These are phyloP conservation scores for Dioscorea zingiberensis DNA, from an alignment of 106 monocot species.

Conservation along the genomic window DNA sequence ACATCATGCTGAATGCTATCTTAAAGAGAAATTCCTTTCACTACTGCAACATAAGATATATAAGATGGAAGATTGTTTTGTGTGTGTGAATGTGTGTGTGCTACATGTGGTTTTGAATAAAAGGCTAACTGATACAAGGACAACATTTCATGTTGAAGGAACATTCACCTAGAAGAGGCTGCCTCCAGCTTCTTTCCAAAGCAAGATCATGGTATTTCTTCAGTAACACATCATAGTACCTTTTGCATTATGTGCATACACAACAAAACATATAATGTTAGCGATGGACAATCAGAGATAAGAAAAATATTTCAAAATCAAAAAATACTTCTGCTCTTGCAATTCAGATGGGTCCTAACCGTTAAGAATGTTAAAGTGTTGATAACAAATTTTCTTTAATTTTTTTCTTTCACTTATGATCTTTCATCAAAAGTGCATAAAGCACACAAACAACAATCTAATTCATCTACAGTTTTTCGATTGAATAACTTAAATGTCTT, in stretches of 20 bases:
- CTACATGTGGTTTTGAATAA: too few species aligned
- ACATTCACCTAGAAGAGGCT: constrained; percentile 51
- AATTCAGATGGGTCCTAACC: too few species aligned
- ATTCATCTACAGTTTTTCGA: not conserved
- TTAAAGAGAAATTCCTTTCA: not conserved
- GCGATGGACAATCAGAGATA: not conserved
- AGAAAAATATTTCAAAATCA: not conserved
- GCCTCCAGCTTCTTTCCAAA: constrained; percentile 42
- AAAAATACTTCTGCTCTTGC: not conserved
- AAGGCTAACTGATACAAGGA: too few species aligned
- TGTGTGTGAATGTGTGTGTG: not conserved
- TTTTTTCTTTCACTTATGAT: too few species aligned
- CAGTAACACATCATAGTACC: constrained; percentile 76
- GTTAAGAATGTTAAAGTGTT: too few species aligned
- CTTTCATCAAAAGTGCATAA: too few species aligned
- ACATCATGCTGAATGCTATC: not conserved
- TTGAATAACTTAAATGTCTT: not conserved
- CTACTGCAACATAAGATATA: not conserved
- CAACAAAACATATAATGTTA: not conserved
- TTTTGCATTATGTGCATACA: constrained; percentile 12
- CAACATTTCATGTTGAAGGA: too few species aligned
- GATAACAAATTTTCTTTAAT: too few species aligned
- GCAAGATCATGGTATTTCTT: constrained; percentile 54
- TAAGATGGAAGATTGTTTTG: not conserved
- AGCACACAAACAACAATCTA: too few species aligned